Evolutionary conservation across 129 eudicot genomes (phyloP), one percentile per base, ranked within the genome.

Genomic region (Flaveria brownii): DNA sequence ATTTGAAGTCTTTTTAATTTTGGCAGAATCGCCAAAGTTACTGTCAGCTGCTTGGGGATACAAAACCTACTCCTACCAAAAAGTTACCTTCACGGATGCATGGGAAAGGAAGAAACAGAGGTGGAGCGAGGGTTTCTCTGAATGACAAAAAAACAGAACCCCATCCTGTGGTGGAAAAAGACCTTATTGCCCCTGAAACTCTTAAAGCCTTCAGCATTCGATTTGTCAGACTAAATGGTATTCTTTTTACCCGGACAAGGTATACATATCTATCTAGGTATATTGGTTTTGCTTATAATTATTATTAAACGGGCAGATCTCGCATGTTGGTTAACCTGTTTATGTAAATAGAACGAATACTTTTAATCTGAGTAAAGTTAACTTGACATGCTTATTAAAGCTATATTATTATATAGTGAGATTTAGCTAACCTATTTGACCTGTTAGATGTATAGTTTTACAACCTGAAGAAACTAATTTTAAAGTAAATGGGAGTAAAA

Each of bases 201-300:
- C 67, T 87, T 71, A 93, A 85, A 80, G 78, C 85, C 30, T 93
- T 93, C 64, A 57, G 85, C 67, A 87, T 82, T 25, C 85, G 90
- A 56, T 88, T 90, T 84, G 89, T 91, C 50, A 84, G 98, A 56
- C 80, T 93, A 23, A 91, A 88, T 87, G 98, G 98, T 79, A 87
- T 93, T 70, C 91, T 93, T 63, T 93, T 93, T 78, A 91, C 98
- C 23, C 97, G 96, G 60, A 93, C 98, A 79, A 93, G 98, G 97
- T 93, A 81, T 51, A 18, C 71, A 4, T 65, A 65, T 39, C 33
- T 17, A 13, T 52, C 8, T 52, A 33, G 9, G 30, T 45, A 49
- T 14, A 20, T 4, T 55, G 26, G 4, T 63, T 46, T 36, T 18
- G 6, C 4, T 16, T 51, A 15, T 16, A 51, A 16, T 14, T 16